Evolutionary conservation across 192 early-diverging fungal genomes (phyloP), one percentile per base, ranked within the genome.

Genomic region (Rhizophagus clarus): DNA sequence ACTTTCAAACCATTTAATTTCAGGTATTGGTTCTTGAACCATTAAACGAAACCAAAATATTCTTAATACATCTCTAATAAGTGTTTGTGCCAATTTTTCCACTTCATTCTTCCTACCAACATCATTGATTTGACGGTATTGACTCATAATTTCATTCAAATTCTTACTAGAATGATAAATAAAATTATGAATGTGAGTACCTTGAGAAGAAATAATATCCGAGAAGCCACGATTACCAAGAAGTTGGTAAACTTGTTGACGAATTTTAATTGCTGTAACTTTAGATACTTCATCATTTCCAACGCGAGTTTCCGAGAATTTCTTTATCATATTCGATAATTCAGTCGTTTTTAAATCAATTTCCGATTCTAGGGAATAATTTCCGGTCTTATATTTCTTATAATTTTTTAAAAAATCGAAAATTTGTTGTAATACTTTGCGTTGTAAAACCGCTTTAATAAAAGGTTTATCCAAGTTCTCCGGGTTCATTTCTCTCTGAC

Each of bases 181-280:
- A 24, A 22, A 70, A 70, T 22, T 56, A 70, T 40, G 34, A 37
- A 24, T 24, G 6, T 3, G 11, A 45, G 42, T 45, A 12, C 11
- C 42, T 12, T 45, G 42, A 45, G 11, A 45, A 45, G 42, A 12
- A 45, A 45, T 45, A 45, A 15, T 32, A 68, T 68, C 42, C 20
- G 11, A 15, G 61, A 62, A 61, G 5, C 56, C 74, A 26, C 60
- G 74, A n/a, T 31, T 34, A 28, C 74, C 61, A 32, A 76, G 74
- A 12, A 76, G 12, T 37, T 10, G 28, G 61, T 76, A 76, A 34
- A 76, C n/a, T 20, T 34, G 74, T 62, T 76, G 60, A 34, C 74
- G 74, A 61, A 76, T 47, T 76, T 76, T 76, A 37, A 37, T 76
- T 34, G 51, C 12, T 11, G 74, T 7, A n/a, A 62, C 61, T 29